Percentiles rank a stretch among this genome's conserved stretches.
These are phyloP conservation scores for Aphanomyces stellatus DNA, from an alignment of 352 stramenopile species.

Conservation along the genomic window DNA sequence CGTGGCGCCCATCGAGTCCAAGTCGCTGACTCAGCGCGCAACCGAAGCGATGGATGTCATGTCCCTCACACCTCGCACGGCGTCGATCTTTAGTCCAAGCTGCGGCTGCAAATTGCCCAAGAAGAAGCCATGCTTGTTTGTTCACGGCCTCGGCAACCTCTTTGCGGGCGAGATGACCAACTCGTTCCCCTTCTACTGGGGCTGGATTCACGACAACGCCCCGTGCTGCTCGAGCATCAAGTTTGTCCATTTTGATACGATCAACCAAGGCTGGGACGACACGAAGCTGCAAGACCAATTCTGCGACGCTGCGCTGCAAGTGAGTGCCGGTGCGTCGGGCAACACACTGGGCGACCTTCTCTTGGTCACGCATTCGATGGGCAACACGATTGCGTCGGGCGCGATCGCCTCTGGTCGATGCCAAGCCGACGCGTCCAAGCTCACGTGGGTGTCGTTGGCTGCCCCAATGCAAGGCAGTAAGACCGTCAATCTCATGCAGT, in stretches of 20 bases:
- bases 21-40: too few relatives aligned
- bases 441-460: constrained; percentile 26
- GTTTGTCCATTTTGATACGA: constrained; percentile 38
- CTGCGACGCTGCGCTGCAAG: constrained; percentile 27
- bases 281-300: constrained; percentile 29
- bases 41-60: too few relatives aligned
- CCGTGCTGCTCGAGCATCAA: constrained; percentile 57
- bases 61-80: background rate
- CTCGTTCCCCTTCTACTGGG: constrained; percentile 37
- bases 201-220: constrained; percentile 31
- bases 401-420: constrained; percentile 41
- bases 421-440: constrained; percentile 2
- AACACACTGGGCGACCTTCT: constrained; percentile 49
- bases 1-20: too few relatives aligned
- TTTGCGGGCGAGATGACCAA: constrained; percentile 31
- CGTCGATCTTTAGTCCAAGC: background rate
- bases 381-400: constrained; percentile 37
- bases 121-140: constrained; percentile 42
- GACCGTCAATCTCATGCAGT: constrained; percentile 4
- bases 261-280: constrained; percentile 35
- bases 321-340: constrained; percentile 27
- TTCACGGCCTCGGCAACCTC: constrained; percentile 38
- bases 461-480: constrained; percentile 24
- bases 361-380: constrained; percentile 57
- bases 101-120: background rate